These are phyloP conservation scores for Pyrenophora tritici-repentis DNA, from an alignment of 2,329 filamentous ascomycete species.

Conservation along the genomic window DNA sequence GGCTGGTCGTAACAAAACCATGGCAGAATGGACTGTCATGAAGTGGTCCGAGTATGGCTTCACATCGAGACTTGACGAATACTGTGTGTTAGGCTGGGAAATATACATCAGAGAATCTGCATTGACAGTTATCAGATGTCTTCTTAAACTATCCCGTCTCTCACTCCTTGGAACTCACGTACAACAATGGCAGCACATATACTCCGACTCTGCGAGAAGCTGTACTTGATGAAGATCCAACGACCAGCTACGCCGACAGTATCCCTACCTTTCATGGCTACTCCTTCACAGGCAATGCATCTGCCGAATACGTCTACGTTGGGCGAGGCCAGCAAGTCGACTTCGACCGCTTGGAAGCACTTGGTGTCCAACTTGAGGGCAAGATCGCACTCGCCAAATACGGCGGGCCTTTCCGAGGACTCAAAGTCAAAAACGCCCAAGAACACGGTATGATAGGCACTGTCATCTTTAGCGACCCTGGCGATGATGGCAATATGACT, in stretches of 20 bases:
- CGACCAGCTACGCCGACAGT: slow-evolving; percentile 46
- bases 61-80: slow-evolving; percentile 45
- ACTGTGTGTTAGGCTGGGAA: slow-evolving; percentile 25
- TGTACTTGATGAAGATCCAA: slow-evolving; percentile 41
- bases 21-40: slow-evolving; percentile 50
- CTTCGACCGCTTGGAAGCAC: slow-evolving; percentile 49
- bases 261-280: slow-evolving; percentile 56
- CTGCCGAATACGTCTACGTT: slow-evolving; percentile 56
- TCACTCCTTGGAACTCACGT: slow-evolving; percentile 41
- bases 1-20: slow-evolving; percentile 42
- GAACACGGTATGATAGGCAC: slow-evolving; percentile 52
- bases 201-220: slow-evolving; percentile 39
- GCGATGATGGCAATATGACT: slow-evolving; percentile 55
- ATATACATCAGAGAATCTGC: neutral
- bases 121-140: slow-evolving; percentile 29
- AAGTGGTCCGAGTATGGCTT: slow-evolving; percentile 45
- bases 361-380: slow-evolving; percentile 53
- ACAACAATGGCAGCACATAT: slow-evolving; percentile 42
- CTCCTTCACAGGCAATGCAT: slow-evolving; percentile 53
- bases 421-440: slow-evolving; percentile 57
- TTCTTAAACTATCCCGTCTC: slow-evolving; percentile 48
- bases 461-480: slow-evolving; percentile 54
- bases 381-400: slow-evolving; percentile 57
- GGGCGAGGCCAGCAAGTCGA: slow-evolving; percentile 52
- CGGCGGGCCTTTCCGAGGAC: slow-evolving; percentile 52